Conservation (phyloP, 176 grass and related monocot species). For the Aegilops longissima region DNA sequence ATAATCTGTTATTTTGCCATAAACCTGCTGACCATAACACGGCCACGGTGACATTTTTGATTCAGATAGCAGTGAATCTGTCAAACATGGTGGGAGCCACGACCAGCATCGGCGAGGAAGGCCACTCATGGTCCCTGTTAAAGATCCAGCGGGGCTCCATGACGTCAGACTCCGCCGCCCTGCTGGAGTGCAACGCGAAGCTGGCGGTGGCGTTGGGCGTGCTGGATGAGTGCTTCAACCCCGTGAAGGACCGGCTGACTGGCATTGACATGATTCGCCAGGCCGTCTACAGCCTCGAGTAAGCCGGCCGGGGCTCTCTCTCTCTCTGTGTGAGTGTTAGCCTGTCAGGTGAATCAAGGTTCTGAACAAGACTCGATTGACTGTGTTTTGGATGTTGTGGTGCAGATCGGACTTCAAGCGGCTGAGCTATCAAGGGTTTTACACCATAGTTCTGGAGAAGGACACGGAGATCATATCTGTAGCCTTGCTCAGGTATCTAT, state of each 20-base stretch:
- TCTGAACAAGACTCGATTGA: background rate
- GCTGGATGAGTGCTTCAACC: slow-evolving; percentile 70
- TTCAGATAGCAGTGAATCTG: slow-evolving; percentile 54
- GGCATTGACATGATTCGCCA: slow-evolving; percentile 60
- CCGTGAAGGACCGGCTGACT: slow-evolving; percentile 62
- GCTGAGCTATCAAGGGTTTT: slow-evolving; percentile 67
- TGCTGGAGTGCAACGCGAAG: slow-evolving; percentile 56
- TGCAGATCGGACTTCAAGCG: slow-evolving; percentile 68
- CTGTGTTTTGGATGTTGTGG: background rate
- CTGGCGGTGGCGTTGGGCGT: slow-evolving; percentile 53
- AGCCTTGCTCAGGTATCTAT: slow-evolving; percentile 57
- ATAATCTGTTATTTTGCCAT: background rate
- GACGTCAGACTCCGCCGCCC: background rate
- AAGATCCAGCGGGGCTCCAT: slow-evolving; percentile 43
- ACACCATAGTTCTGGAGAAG: slow-evolving; percentile 71
- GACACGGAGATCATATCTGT: slow-evolving; percentile 67
- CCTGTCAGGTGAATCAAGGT: background rate
- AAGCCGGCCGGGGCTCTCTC: background rate
- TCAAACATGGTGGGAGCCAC: slow-evolving; percentile 47
- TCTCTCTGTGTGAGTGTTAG: too few relatives aligned
- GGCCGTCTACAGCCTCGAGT: slow-evolving; percentile 71
- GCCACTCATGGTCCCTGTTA: slow-evolving; percentile 61
- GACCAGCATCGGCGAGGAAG: slow-evolving; percentile 46
- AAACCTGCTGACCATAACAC: too few relatives aligned
- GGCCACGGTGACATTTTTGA: background rate